phyloP scores from a whole-genome alignment of 1,284 basidiomycete species.

The Puccinia novopanici region DNA sequence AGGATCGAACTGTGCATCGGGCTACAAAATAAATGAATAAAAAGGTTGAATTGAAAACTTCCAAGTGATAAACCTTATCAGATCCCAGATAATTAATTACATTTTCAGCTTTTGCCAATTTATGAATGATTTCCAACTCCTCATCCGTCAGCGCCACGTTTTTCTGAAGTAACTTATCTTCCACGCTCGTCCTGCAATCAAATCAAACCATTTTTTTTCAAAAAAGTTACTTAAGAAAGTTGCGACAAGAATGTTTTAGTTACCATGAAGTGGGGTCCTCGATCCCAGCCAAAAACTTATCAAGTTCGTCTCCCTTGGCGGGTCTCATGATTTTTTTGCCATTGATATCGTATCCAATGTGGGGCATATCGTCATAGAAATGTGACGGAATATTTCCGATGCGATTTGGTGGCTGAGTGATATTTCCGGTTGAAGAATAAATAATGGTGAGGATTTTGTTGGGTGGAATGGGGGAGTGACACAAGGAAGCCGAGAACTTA shows the following conservation, averaged over 20 bases:
- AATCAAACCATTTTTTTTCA: slow-evolving; percentile 7
- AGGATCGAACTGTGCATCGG: slow-evolving; percentile 58
- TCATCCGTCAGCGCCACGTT: slow-evolving; percentile 84
- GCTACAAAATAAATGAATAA: slow-evolving; percentile 37
- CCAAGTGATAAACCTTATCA: not conserved
- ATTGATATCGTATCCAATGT: slow-evolving; percentile 94
- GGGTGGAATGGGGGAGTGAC: not conserved
- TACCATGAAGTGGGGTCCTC: slow-evolving; percentile 90
- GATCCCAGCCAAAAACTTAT: slow-evolving; percentile 91
- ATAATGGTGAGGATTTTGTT: not conserved
- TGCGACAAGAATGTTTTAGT: too few species aligned
- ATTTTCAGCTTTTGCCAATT: slow-evolving; percentile 85
- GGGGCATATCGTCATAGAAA: slow-evolving; percentile 99
- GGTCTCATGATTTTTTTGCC: slow-evolving; percentile 92
- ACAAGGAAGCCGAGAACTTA: slow-evolving; percentile 61
- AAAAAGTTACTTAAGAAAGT: not conserved
- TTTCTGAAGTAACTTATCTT: slow-evolving; percentile 83
- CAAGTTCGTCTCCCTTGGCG: slow-evolving; percentile 91
- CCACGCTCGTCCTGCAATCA: slow-evolving; percentile 75
- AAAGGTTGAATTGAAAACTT: not conserved
- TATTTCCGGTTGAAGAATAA: not conserved
- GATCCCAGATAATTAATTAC: slow-evolving; percentile 67
- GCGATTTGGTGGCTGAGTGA: slow-evolving; percentile 77
- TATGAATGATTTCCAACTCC: slow-evolving; percentile 91
- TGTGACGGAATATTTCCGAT: slow-evolving; percentile 94